Evolutionary conservation across 2,329 filamentous ascomycete species (phyloP).

Genomic region (Botrytis byssoidea): DNA sequence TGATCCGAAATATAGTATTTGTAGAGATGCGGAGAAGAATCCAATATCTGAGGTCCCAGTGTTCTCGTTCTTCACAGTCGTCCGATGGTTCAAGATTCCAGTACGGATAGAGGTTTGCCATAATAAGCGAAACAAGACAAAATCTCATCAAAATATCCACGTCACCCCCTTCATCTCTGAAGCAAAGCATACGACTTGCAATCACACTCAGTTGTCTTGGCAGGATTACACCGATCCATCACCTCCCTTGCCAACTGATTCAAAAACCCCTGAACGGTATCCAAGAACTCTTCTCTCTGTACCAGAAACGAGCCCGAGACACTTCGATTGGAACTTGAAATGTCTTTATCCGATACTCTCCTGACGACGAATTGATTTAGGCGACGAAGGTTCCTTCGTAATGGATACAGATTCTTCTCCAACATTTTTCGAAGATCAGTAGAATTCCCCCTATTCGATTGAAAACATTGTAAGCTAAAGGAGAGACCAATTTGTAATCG

Average conservation of each 20-base stretch:
- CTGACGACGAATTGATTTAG: slow-evolving; percentile 15
- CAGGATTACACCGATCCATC: slow-evolving; percentile 6
- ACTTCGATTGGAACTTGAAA: slow-evolving; percentile 11
- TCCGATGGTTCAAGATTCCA: background rate
- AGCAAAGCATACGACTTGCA: background rate
- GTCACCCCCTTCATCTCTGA: background rate
- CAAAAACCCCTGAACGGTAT: slow-evolving; percentile 18
- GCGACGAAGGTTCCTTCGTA: slow-evolving; percentile 16
- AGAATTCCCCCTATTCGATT: slow-evolving; percentile 6
- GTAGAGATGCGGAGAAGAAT: background rate
- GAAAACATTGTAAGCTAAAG: slow-evolving; percentile 18
- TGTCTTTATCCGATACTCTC: slow-evolving; percentile 1
- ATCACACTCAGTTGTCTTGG: slow-evolving; percentile 3
- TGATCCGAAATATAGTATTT: background rate
- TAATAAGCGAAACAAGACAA: background rate
- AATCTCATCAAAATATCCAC: background rate
- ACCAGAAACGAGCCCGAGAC: background rate
- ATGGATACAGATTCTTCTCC: slow-evolving; percentile 17
- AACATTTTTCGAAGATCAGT: slow-evolving; percentile 15
- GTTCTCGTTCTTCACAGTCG: background rate
- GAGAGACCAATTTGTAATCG: slow-evolving; percentile 19
- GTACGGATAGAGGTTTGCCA: background rate
- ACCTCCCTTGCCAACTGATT: slow-evolving; percentile 17
- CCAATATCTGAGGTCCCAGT: background rate
- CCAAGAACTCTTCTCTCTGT: slow-evolving; percentile 16